Conservation (phyloP, 768 basidiomycete species). For the Suillus americanus region DNA sequence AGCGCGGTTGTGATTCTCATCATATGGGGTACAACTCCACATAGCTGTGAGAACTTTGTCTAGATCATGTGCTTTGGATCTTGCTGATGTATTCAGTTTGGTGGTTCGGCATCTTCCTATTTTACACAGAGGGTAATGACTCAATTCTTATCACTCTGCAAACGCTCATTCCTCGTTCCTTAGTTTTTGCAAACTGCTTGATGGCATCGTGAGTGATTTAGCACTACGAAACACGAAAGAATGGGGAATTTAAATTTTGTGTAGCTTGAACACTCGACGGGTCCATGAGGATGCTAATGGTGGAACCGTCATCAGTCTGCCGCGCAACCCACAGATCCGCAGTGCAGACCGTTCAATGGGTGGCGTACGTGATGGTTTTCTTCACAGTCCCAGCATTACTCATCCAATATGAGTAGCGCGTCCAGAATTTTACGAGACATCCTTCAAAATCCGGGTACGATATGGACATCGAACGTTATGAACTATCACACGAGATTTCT, state of each 20-base stretch:
- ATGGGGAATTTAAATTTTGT: neutral
- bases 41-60: neutral
- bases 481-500: neutral
- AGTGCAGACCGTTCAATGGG: neutral
- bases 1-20: neutral
- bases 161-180: neutral
- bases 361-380: neutral
- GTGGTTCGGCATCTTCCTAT: constrained; percentile 1
- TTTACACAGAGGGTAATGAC: neutral
- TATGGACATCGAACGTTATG: neutral
- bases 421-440: too few relatives aligned
- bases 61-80: too few relatives aligned
- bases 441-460: neutral
- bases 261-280: neutral
- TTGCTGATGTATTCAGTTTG: neutral
- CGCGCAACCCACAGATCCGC: neutral
- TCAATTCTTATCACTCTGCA: neutral
- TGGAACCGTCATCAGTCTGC: neutral
- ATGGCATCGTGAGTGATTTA: neutral
- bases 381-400: neutral
- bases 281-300: neutral
- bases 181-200: neutral
- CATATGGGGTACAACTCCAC: neutral
- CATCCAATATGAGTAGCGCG: neutral
- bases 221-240: neutral